phyloP scores from a whole-genome alignment of 352 stramenopile species.

The Globisporangium yorkense region DNA sequence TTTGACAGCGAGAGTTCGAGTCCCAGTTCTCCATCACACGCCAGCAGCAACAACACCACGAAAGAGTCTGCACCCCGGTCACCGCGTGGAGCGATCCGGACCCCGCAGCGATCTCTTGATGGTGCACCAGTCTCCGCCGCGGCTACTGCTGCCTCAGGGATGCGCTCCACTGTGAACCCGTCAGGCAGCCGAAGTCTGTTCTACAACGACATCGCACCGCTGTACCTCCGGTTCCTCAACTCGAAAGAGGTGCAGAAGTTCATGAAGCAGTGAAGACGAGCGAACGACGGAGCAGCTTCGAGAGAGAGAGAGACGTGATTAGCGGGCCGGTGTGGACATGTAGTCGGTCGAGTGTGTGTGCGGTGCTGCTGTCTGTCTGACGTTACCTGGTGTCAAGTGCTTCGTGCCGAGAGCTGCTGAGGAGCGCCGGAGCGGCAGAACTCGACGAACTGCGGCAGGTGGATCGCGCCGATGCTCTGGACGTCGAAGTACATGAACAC shows the following conservation, averaged over 20 bases:
- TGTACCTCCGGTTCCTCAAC: constrained; percentile 71
- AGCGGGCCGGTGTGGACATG: not conserved
- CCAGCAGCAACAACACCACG: constrained; percentile 2
- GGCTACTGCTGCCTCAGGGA: not conserved
- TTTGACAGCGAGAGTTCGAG: not conserved
- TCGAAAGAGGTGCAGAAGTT: constrained; percentile 58
- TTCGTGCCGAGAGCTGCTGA: not conserved
- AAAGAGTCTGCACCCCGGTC: constrained; percentile 4
- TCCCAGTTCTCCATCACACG: too few species aligned
- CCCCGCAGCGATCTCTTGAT: not conserved
- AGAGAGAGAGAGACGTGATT: not conserved
- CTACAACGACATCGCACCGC: constrained; percentile 65
- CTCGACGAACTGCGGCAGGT: constrained; percentile 25
- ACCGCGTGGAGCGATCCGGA: not conserved
- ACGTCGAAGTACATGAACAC: constrained; percentile 78
- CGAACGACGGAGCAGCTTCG: not conserved
- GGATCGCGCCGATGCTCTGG: constrained; percentile 58
- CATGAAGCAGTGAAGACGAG: constrained; percentile 24
- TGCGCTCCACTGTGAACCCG: constrained; percentile 2
- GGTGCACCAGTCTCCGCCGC: not conserved
- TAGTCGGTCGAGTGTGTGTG: not conserved
- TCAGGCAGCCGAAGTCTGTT: constrained; percentile 41
- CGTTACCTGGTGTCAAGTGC: not conserved
- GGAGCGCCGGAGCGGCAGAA: constrained; percentile 20
- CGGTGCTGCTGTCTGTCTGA: not conserved